Conservation (phyloP, 73 alveolate species). For the Uronychia binucleata region DNA sequence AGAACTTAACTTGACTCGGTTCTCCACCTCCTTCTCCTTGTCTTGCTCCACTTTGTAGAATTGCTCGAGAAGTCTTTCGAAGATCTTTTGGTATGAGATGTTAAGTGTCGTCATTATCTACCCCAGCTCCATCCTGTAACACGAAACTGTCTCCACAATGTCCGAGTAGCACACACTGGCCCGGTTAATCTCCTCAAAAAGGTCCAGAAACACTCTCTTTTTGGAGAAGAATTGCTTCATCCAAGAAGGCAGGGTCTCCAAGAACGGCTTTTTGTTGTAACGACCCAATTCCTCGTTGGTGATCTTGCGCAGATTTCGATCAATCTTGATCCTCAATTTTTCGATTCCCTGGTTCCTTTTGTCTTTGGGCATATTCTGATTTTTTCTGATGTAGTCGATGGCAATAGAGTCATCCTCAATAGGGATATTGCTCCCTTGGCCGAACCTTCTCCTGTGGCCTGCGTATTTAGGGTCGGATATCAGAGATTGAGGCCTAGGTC, state of each 20-base stretch:
- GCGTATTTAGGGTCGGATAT: not conserved
- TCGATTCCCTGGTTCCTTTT: not conserved
- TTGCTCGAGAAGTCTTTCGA: constrained; percentile 31
- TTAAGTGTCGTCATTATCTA: constrained; percentile 5
- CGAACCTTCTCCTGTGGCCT: not conserved
- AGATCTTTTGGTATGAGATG: constrained; percentile 24
- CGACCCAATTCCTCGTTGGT: not conserved
- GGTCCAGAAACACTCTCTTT: constrained; percentile 18
- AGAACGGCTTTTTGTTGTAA: not conserved
- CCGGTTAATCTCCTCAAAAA: constrained; percentile 21
- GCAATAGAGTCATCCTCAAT: not conserved
- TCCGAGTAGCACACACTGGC: constrained; percentile 20
- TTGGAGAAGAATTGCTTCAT: not conserved
- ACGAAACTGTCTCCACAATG: constrained; percentile 30
- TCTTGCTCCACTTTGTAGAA: constrained; percentile 24
- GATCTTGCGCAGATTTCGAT: not conserved
- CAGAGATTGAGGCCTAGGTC: not conserved
- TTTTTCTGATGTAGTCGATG: not conserved
- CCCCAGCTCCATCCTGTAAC: constrained; percentile 52
- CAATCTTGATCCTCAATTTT: not conserved
- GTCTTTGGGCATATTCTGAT: not conserved
- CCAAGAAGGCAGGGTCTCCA: not conserved
- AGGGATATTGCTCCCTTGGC: not conserved
- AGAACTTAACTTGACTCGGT: constrained; percentile 1
- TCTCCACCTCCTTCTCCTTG: constrained; percentile 23